phyloP scores from a whole-genome alignment of 2,329 filamentous ascomycete genomes.

The Fusarium napiforme region DNA sequence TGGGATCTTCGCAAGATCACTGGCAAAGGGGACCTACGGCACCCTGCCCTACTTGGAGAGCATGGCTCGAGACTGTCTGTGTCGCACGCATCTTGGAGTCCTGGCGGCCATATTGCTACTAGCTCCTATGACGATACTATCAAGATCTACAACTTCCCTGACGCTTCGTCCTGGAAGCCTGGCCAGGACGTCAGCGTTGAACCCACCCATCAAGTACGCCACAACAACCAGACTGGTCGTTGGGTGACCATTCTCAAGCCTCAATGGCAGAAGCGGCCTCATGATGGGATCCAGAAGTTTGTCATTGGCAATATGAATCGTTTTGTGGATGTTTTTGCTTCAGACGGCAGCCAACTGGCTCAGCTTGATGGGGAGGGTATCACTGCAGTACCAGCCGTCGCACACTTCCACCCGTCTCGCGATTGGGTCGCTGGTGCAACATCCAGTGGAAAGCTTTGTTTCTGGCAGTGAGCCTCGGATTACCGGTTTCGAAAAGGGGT shows the following conservation, averaged over 20 bases:
- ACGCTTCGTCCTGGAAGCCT: constrained; percentile 67
- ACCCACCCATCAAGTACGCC: constrained; percentile 75
- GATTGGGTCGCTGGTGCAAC: constrained; percentile 96
- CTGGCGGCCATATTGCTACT: constrained; percentile 86
- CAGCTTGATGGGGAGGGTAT: constrained; percentile 91
- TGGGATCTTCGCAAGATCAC: constrained; percentile 90
- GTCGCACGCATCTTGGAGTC: constrained; percentile 91
- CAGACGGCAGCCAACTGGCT: constrained; percentile 85
- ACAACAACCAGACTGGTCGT: constrained; percentile 96
- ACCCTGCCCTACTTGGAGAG: constrained; percentile 79
- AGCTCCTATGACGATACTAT: constrained; percentile 95
- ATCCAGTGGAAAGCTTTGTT: constrained; percentile 88
- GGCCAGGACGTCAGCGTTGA: constrained; percentile 73
- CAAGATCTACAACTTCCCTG: constrained; percentile 86
- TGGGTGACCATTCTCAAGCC: constrained; percentile 88
- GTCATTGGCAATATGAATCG: constrained; percentile 98
- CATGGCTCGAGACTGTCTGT: constrained; percentile 87
- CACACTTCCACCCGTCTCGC: constrained; percentile 85
- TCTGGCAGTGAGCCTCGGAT: constrained; percentile 77
- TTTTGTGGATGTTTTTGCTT: constrained; percentile 90
- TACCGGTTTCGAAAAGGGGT: background rate
- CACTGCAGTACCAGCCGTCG: constrained; percentile 92
- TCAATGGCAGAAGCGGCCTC: constrained; percentile 87
- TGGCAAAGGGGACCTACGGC: constrained; percentile 67
- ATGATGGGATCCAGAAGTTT: constrained; percentile 85